Percentiles rank a stretch among this genome's conserved stretches.
These are phyloP conservation scores for Microbotryomycetes sp. DNA, from an alignment of 1,284 basidiomycete genomes.

Conservation along the genomic window DNA sequence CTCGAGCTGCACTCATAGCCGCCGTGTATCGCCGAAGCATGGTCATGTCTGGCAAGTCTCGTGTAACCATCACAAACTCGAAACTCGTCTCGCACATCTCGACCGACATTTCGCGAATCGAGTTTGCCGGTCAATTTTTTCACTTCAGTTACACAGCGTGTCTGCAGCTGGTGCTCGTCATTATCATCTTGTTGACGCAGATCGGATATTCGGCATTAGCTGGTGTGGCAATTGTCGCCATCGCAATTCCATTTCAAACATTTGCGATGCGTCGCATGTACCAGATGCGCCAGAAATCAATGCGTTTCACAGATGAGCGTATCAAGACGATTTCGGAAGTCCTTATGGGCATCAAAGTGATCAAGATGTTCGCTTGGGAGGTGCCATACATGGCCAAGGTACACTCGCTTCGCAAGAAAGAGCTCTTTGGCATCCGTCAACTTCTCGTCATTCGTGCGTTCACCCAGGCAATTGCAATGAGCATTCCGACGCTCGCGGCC, in stretches of 20 bases:
- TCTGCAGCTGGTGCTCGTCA: conserved; percentile 48
- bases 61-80: conserved; percentile 72
- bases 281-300: conserved; percentile 41
- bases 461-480: conserved; percentile 43
- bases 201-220: conserved; percentile 69
- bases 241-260: conserved; percentile 44
- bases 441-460: conserved; percentile 57
- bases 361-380: conserved; percentile 67
- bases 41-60: conserved; percentile 42
- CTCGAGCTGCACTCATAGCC: conserved; percentile 78
- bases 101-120: conserved; percentile 74
- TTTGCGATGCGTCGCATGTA: conserved; percentile 21
- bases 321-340: conserved; percentile 75
- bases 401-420: conserved; percentile 59
- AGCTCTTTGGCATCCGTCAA: conserved; percentile 57
- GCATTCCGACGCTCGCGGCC: conserved; percentile 27
- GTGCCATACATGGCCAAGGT: conserved; percentile 58
- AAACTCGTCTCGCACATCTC: conserved; percentile 86
- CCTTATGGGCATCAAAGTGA: conserved; percentile 72
- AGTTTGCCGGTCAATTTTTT: conserved; percentile 51
- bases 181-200: conserved; percentile 58
- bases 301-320: conserved; percentile 79
- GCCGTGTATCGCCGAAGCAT: conserved; percentile 73
- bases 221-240: conserved; percentile 68
- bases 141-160: conserved; percentile 46